Evolutionary conservation across 2,329 filamentous ascomycete species (phyloP), one percentile per base, ranked within the genome.

Genomic region (Talaromyces sp.): DNA sequence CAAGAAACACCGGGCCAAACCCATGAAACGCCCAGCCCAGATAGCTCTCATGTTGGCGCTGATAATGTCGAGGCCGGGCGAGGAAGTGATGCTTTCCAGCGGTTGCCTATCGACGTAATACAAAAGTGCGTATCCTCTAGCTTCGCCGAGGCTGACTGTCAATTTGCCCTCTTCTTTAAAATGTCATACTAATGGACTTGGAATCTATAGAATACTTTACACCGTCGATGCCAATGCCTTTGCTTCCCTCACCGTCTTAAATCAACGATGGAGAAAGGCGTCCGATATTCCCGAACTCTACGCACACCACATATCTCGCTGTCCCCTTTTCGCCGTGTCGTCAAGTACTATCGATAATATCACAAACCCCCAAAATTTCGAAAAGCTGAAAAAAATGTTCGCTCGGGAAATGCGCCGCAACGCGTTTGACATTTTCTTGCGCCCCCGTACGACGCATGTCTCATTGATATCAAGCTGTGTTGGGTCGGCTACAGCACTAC

Each of bases 381-480:
- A 83, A 52, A 76, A 74, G 23, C 78, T 94, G 34, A 88, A 90
- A 61, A 81, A 81, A 23, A 79, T 85, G 30, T 93, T 95, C 70
- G 82, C 85, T 8, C 82, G 82, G 56, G 87, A 93, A 71, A 84
- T 89, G 66, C 90, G 91, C 75, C 85, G 89, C 61, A 91, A 91
- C 75, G 81, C 92, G 56, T 94, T 93, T 72, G 87, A 91, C 67
- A 86, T 88, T 40, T 93, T 91, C 72, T 73, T 92, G 57, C 85
- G 89, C 18, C 90, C 91, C 4, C 83, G 77, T 63, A 82, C 85
- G 69, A 93, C 89, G 5, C 80, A 90, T 52, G 84, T 96, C 69
- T 93, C 89, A 71, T 81, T 96, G 57, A 87, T 96, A 12, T 95
- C 91, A 42, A 91, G 89, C 56, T 92, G 90, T 5, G 91, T 91